Base-by-base conservation (phyloP, 495 filamentous ascomycete genomes). In the Amphirosellinia nigrospora region DNA sequence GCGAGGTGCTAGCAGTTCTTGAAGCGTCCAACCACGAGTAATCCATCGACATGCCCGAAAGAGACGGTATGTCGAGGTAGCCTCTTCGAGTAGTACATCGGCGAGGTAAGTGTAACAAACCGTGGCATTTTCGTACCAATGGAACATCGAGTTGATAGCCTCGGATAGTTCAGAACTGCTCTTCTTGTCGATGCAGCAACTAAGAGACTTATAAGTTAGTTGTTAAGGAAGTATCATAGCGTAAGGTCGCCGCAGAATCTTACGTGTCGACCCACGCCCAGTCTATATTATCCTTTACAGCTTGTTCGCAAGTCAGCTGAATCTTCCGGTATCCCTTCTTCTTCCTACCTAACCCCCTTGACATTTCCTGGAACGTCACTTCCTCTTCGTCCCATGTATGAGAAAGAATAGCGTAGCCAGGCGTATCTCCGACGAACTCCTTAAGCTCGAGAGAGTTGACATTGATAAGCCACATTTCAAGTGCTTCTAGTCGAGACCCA, bases 381-480 rank as follows among this genome's bases (percentile, higher is more conserved):
- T 50, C n/a, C 23, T 50, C 46, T 50, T 50, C 46, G 46, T 50
- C 46, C 46, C n/a, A 26, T 26, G 46, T 50, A 26, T 50, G 46
- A 23, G 21, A 52, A 28, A 52, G 21, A 28, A 28, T 26, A 26
- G 48, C 45, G 7, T 46, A 46, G 21, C 16, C 3, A 46, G 45
- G 45, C 23, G 21, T 23, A 23, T 26, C 28, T 28, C 48, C 48
- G 3, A 26, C 1, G n/a, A 52, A 52, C 0, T 52, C 21, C 21
- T 10, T 23, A 28, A 26, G 48, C 26, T 13, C 2, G 48, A 23
- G 23, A 52, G 21, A 11, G 8, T 23, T 52, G 10, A 50, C 46
- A 50, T 26, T 26, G 46, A 50, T 50, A 26, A 50, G 21, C 8
- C 48, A 53, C 48, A 53, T 53, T 10, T 15, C 28, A 1, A 6